Conservation (phyloP, 1,284 basidiomycete genomes). For the Rhodotorula sp. region DNA sequence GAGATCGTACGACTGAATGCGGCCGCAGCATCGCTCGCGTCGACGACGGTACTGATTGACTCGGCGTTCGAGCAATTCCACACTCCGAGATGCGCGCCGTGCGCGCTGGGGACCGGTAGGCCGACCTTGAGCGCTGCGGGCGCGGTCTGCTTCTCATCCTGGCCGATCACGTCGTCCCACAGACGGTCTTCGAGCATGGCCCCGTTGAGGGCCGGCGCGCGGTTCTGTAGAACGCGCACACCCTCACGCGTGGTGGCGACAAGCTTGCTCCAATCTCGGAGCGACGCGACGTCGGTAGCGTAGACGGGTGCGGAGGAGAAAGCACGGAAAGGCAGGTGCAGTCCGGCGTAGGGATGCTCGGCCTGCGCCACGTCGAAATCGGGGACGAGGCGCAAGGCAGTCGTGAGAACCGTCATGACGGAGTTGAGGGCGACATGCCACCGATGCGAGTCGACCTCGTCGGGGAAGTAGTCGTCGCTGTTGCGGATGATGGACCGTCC, state of each 20-base stretch:
- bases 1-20: background rate
- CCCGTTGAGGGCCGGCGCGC: background rate
- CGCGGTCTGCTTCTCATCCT: background rate
- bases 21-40: slow-evolving; percentile 27
- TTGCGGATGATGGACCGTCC: slow-evolving; percentile 30
- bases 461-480: slow-evolving; percentile 46
- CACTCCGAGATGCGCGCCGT: slow-evolving; percentile 31
- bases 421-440: slow-evolving; percentile 45
- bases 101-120: slow-evolving; percentile 9
- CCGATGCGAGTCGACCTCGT: slow-evolving; percentile 43
- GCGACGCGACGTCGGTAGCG: background rate
- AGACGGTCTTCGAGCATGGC: slow-evolving; percentile 24
- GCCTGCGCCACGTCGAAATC: slow-evolving; percentile 47
- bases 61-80: slow-evolving; percentile 29
- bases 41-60: background rate
- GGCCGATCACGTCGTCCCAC: slow-evolving; percentile 28
- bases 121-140: slow-evolving; percentile 26
- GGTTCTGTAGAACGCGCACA: slow-evolving; percentile 29
- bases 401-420: slow-evolving; percentile 35
- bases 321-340: slow-evolving; percentile 44
- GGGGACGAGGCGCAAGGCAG: slow-evolving; percentile 33
- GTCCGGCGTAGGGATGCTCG: slow-evolving; percentile 17
- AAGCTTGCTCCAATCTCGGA: slow-evolving; percentile 1
- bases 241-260: slow-evolving; percentile 17
- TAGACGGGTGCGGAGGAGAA: slow-evolving; percentile 41